Conservation (phyloP, 2,329 filamentous ascomycete species). For the Epichloe gansuensis region DNA sequence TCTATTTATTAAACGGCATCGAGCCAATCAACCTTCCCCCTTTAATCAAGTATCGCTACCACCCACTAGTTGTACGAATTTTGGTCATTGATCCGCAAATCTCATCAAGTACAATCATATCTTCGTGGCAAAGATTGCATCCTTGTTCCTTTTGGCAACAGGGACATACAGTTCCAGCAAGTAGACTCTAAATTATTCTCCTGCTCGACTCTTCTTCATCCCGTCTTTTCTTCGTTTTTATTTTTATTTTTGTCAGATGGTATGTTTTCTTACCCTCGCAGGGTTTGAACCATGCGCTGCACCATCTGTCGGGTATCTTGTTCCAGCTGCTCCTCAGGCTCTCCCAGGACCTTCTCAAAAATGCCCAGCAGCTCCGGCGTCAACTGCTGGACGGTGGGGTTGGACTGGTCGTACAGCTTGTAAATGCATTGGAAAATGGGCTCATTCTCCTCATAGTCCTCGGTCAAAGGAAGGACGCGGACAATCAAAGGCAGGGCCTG, state of each 20-base stretch:
- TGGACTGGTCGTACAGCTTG: conserved; percentile 62
- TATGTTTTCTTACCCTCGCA: conserved; percentile 11
- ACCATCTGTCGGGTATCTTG: conserved; percentile 56
- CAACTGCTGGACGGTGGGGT: conserved; percentile 55
- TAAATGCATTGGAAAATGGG: conserved; percentile 85
- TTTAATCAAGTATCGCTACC: not conserved
- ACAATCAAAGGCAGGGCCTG: conserved; percentile 75
- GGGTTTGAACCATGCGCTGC: conserved; percentile 44
- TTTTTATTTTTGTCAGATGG: not conserved
- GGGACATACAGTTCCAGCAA: not conserved
- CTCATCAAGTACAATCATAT: conserved; percentile 6
- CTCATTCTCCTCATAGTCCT: conserved; percentile 94
- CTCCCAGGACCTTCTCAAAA: conserved; percentile 59
- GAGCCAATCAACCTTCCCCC: not conserved
- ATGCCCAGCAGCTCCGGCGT: conserved; percentile 57
- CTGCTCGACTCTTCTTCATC: not conserved
- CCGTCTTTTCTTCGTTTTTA: not conserved
- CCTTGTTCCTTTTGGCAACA: not conserved
- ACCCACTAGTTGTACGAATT: not conserved
- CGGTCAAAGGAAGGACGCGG: conserved; percentile 69
- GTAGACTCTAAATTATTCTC: not conserved
- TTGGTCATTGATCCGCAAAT: conserved; percentile 4
- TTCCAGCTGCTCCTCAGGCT: conserved; percentile 64
- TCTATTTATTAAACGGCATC: not conserved
- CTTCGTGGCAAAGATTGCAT: conserved; percentile 1